Percentiles rank a stretch among this genome's conserved stretches.
Conservation (phyloP, 2,329 filamentous ascomycete genomes). For the Coleophoma crateriformis region DNA sequence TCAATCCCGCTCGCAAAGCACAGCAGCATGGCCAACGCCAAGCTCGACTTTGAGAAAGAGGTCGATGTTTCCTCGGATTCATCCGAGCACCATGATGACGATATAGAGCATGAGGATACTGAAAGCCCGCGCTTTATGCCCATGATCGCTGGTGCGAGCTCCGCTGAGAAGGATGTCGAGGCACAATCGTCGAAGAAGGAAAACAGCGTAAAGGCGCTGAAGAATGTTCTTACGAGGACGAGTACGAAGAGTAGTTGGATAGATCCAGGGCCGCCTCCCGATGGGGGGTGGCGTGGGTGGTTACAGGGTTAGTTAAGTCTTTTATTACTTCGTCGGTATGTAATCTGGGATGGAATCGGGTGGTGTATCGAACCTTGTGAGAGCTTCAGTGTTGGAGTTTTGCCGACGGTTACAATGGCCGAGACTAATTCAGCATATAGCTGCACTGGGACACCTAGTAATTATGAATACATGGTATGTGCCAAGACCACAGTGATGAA, state of each 20-base stretch:
- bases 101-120: no score
- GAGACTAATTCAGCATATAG: no score
- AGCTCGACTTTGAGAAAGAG: no score
- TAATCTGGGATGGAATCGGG: neutral
- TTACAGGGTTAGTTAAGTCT: conserved; percentile 17
- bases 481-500: no score
- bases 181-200: neutral
- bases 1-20: no score
- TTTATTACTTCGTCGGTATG: neutral
- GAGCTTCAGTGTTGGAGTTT: neutral
- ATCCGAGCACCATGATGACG: no score
- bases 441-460: conserved; percentile 16
- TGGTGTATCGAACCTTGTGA: neutral
- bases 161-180: neutral
- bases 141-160: no score
- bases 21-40: no score
- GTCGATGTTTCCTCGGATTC: no score
- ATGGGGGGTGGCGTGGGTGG: conserved; percentile 24
- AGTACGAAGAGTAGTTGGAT: conserved; percentile 21
- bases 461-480: conserved; percentile 23
- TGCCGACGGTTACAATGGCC: no score
- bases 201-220: neutral
- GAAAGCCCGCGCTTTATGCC: no score
- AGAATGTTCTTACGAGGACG: conserved; percentile 8
- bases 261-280: conserved; percentile 23